A percentile compares a stretch with the other conserved stretches of the same genome.
Evolutionary conservation across 192 early-diverging fungal genomes (phyloP).

Genomic region (Oehlia diaphana): DNA sequence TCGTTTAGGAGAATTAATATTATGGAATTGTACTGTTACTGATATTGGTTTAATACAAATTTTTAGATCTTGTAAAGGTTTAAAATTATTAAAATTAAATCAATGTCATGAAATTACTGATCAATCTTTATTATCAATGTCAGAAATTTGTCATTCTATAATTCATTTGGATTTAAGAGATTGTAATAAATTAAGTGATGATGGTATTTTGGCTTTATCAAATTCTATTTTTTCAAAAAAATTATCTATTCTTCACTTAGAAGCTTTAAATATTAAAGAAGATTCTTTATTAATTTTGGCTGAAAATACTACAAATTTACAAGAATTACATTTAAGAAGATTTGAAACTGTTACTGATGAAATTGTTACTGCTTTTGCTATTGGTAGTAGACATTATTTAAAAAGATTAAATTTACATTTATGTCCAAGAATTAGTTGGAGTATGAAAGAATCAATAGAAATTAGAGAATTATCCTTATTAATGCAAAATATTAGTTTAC

Average conservation of each 20-base stretch:
- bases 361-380: neutral
- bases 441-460: neutral
- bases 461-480: neutral
- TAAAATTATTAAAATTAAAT: neutral
- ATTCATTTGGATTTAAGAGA: neutral
- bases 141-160: neutral
- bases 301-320: neutral
- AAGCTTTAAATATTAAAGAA: conserved; percentile 2
- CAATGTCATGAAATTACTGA: neutral
- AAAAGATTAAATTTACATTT: neutral
- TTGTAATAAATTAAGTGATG: neutral
- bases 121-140: neutral
- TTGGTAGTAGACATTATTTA: neutral
- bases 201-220: neutral
- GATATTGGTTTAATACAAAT: neutral
- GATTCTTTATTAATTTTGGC: neutral
- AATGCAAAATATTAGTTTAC: neutral
- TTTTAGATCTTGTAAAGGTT: neutral
- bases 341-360: neutral
- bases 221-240: neutral
- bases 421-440: neutral
- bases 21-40: neutral
- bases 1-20: neutral
- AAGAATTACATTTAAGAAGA: neutral
- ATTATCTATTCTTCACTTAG: neutral